These are phyloP conservation scores for Helianthus tuberosus DNA, from an alignment of 129 eudicot species.

Conservation along the genomic window DNA sequence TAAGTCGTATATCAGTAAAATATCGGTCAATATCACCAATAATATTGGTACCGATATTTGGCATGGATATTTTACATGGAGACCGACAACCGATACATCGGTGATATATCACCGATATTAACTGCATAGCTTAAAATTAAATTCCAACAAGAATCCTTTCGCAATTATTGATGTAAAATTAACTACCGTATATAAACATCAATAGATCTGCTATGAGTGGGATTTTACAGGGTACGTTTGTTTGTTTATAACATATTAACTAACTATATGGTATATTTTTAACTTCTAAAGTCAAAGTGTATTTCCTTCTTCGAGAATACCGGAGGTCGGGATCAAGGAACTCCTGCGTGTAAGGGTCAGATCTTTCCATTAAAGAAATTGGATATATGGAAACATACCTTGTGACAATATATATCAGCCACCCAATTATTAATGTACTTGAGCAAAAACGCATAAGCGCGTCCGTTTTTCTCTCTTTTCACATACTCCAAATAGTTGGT, in stretches of 20 bases:
- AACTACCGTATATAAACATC: background rate
- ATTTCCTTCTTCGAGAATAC: background rate
- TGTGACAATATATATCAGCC: constrained; percentile 86
- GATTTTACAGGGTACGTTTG: too few relatives aligned
- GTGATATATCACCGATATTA: too few relatives aligned
- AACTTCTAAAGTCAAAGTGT: constrained; percentile 21
- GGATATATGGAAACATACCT: constrained; percentile 49
- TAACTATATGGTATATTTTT: background rate
- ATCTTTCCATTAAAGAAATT: background rate
- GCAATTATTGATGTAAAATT: background rate
- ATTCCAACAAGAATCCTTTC: background rate
- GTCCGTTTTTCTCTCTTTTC: constrained; percentile 85
- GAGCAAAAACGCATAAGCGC: constrained; percentile 65
- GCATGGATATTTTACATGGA: too few relatives aligned
- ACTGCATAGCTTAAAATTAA: background rate
- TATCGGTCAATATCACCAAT: too few relatives aligned
- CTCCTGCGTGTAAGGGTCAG: background rate
- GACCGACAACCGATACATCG: too few relatives aligned
- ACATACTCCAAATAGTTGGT: constrained; percentile 91
- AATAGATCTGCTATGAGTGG: too few relatives aligned
- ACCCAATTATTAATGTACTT: constrained; percentile 89
- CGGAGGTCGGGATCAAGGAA: too few relatives aligned
- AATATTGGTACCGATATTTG: too few relatives aligned
- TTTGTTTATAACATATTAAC: background rate
- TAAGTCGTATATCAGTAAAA: too few relatives aligned